These are phyloP conservation scores for Triticum turgidum DNA, from an alignment of 176 grass and related monocot genomes.

Conservation along the genomic window DNA sequence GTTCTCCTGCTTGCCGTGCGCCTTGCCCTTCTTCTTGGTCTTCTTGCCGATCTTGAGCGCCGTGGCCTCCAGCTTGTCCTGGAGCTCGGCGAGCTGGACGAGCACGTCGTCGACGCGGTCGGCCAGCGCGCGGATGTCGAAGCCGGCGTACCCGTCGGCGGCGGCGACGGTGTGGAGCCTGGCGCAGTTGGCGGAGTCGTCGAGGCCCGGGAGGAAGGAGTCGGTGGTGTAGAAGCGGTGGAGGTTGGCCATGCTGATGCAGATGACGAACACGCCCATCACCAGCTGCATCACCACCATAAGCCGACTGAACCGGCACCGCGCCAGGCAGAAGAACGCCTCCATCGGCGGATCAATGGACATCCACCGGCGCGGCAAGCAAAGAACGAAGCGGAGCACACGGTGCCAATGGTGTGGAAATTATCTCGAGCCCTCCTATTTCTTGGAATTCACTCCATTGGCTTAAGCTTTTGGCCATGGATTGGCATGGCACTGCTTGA, in stretches of 20 bases:
- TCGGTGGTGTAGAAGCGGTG: constrained; percentile 63
- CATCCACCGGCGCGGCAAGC: neutral
- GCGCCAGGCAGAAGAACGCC: constrained; percentile 37
- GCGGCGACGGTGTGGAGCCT: constrained; percentile 38
- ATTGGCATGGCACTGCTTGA: neutral
- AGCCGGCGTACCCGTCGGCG: constrained; percentile 47
- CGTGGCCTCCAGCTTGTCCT: constrained; percentile 82
- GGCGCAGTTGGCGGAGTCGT: constrained; percentile 23
- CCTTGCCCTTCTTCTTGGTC: constrained; percentile 48
- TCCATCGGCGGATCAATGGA: constrained; percentile 27
- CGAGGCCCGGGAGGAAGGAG: constrained; percentile 34
- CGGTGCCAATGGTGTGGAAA: neutral
- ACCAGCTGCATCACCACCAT: constrained; percentile 68
- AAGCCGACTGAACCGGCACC: constrained; percentile 53
- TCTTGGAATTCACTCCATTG: neutral
- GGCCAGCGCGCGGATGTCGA: constrained; percentile 69
- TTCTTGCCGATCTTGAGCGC: constrained; percentile 53
- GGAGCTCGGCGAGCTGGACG: constrained; percentile 66
- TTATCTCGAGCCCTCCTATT: neutral
- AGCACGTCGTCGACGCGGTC: constrained; percentile 86
- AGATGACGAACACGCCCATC: constrained; percentile 62
- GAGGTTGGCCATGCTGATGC: constrained; percentile 78
- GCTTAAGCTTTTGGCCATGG: neutral
- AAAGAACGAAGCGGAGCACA: neutral
- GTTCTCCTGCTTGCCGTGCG: constrained; percentile 29